phyloP scores from a whole-genome alignment of 2,329 filamentous ascomycete genomes.

The Cordyceps cicadae region DNA sequence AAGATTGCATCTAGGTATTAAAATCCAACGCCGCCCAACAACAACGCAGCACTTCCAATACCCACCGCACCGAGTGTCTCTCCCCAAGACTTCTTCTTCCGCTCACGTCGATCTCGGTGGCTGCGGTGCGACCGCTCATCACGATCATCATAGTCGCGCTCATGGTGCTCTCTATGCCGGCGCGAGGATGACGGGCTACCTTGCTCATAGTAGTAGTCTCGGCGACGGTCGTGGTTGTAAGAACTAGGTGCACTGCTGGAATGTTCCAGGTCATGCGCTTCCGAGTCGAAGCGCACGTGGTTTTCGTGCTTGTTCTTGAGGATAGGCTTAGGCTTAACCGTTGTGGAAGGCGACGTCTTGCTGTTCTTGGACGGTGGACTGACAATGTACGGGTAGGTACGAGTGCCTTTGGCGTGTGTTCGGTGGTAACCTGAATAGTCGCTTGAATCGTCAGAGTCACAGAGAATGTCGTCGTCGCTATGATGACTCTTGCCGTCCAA shows the following conservation, averaged over 20 bases:
- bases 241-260: slow-evolving; percentile 21
- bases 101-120: slow-evolving; percentile 21
- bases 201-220: slow-evolving; percentile 19
- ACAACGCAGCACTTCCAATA: slow-evolving; percentile 53
- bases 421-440: slow-evolving; percentile 26
- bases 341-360: slow-evolving; percentile 28
- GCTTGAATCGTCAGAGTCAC: slow-evolving; percentile 24
- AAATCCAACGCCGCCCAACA: slow-evolving; percentile 40
- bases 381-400: slow-evolving; percentile 30
- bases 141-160: slow-evolving; percentile 14
- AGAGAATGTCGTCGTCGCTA: slow-evolving; percentile 22
- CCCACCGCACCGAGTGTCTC: slow-evolving; percentile 50
- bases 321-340: slow-evolving; percentile 46
- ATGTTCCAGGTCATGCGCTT: slow-evolving; percentile 36
- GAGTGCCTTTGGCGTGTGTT: slow-evolving; percentile 21
- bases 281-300: slow-evolving; percentile 45
- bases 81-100: slow-evolving; percentile 38
- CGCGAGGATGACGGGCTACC: slow-evolving; percentile 3
- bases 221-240: slow-evolving; percentile 25
- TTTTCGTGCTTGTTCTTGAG: slow-evolving; percentile 53
- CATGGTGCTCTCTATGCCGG: slow-evolving; percentile 18
- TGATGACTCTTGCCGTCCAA: slow-evolving; percentile 25
- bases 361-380: slow-evolving; percentile 22
- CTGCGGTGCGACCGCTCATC: slow-evolving; percentile 30
- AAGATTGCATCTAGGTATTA: slow-evolving; percentile 12